Evolutionary conservation across 257 asterid species (phyloP).

Genomic region (Ilex asprella): DNA sequence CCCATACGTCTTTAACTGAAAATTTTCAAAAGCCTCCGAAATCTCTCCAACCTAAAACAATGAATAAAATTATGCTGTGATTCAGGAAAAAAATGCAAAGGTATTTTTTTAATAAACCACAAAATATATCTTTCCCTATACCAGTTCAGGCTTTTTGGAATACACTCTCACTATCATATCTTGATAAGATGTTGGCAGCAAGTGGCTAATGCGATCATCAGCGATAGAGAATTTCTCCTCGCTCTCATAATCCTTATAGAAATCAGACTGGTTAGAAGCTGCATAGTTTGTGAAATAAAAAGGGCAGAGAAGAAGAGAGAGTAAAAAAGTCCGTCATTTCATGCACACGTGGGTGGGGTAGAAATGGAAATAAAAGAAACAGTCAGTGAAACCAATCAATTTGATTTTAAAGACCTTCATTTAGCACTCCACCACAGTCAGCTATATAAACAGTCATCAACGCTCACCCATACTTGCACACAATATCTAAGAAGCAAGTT

Average conservation of each 20-base stretch:
- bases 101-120: too few relatives aligned
- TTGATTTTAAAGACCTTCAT: too few relatives aligned
- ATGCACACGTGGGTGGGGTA: too few relatives aligned
- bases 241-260: conserved; percentile 64
- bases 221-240: conserved; percentile 61
- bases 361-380: too few relatives aligned
- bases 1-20: conserved; percentile 79
- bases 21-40: conserved; percentile 91
- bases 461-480: too few relatives aligned
- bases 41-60: conserved; percentile 55
- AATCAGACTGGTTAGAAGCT: not conserved
- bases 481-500: too few relatives aligned
- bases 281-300: too few relatives aligned
- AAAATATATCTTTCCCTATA: conserved; percentile 14
- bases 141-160: conserved; percentile 88
- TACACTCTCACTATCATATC: conserved; percentile 95
- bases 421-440: too few relatives aligned
- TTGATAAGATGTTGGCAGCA: conserved; percentile 76
- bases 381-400: too few relatives aligned
- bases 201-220: conserved; percentile 78
- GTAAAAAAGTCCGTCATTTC: too few relatives aligned
- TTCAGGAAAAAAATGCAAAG: not conserved
- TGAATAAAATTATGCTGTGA: conserved; percentile 4
- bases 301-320: too few relatives aligned
- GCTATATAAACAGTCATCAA: too few relatives aligned